Percentiles rank a stretch among this genome's conserved stretches.
Conservation (phyloP, 164 flowering plant genomes). For the Houttuynia cordata region DNA sequence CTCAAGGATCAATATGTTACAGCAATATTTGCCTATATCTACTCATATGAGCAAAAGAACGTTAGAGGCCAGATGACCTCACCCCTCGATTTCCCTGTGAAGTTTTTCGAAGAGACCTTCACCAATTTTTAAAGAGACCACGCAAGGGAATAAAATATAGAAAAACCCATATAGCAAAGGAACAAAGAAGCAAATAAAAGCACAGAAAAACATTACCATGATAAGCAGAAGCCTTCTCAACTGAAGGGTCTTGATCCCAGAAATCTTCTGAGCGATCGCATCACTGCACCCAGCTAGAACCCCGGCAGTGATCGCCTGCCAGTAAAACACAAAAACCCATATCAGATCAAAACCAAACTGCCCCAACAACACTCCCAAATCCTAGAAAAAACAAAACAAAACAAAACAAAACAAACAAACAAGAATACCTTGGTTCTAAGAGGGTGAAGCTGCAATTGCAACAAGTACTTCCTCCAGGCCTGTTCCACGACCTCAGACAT, state of each 20-base stretch:
- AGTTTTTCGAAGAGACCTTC: too few relatives aligned
- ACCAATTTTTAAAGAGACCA: too few relatives aligned
- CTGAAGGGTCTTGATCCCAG: constrained; percentile 68
- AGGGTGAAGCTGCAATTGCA: constrained; percentile 57
- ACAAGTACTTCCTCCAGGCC: constrained; percentile 49
- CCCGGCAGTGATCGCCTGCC: constrained; percentile 69
- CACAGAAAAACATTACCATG: constrained; percentile 27
- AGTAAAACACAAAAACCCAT: constrained; percentile 1
- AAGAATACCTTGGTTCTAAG: constrained; percentile 57
- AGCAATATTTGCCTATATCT: too few relatives aligned
- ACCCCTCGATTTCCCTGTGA: too few relatives aligned
- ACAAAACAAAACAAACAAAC: too few relatives aligned
- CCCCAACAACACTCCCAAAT: not conserved
- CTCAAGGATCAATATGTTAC: too few relatives aligned
- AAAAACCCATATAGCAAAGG: not conserved
- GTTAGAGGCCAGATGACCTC: too few relatives aligned
- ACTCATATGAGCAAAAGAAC: too few relatives aligned
- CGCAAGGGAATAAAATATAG: too few relatives aligned
- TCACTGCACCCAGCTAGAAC: constrained; percentile 62
- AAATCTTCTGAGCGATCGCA: constrained; percentile 60
- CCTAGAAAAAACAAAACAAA: too few relatives aligned
- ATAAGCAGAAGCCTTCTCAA: constrained; percentile 53
- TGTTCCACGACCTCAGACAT: constrained; percentile 50
- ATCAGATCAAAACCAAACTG: not conserved
- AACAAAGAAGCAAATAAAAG: not conserved